phyloP scores from a whole-genome alignment of 2,329 filamentous ascomycete species.

The Fusarium temperatum region DNA sequence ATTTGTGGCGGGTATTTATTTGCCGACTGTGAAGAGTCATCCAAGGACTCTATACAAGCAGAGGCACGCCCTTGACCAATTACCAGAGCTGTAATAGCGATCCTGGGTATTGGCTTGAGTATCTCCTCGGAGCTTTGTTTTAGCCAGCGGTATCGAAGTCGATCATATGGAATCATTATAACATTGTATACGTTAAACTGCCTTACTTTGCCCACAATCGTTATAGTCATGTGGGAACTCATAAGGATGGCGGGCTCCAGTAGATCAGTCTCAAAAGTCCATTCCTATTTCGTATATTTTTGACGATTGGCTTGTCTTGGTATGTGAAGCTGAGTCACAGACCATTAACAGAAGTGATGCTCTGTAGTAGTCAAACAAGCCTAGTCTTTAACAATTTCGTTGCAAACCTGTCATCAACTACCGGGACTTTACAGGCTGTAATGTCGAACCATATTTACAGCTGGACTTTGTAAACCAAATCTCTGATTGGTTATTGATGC shows the following conservation, averaged over 20 bases:
- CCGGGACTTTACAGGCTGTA: not conserved
- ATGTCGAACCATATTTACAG: constrained; percentile 4
- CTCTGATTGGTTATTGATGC: constrained; percentile 2
- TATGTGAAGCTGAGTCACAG: not conserved
- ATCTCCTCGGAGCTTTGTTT: constrained; percentile 4
- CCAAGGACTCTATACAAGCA: not conserved
- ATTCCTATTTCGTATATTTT: not conserved
- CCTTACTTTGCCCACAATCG: constrained; percentile 12
- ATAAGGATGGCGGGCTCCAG: constrained; percentile 1
- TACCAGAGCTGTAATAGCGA: not conserved
- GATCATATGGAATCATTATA: constrained; percentile 21
- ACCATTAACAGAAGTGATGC: not conserved
- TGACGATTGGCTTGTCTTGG: not conserved
- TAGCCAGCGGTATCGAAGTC: not conserved
- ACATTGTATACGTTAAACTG: not conserved
- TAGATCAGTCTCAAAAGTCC: not conserved
- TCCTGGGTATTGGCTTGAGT: not conserved
- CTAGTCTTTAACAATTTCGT: not conserved
- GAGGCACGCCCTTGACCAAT: not conserved
- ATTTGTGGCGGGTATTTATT: not conserved
- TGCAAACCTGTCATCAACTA: not conserved
- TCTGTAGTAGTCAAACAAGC: too few species aligned
- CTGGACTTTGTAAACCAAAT: constrained; percentile 1
- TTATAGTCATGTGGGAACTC: constrained; percentile 11
- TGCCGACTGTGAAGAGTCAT: not conserved